Evolutionary conservation across 257 asterid genomes (phyloP).

Genomic region (Gentiana macrophylla): DNA sequence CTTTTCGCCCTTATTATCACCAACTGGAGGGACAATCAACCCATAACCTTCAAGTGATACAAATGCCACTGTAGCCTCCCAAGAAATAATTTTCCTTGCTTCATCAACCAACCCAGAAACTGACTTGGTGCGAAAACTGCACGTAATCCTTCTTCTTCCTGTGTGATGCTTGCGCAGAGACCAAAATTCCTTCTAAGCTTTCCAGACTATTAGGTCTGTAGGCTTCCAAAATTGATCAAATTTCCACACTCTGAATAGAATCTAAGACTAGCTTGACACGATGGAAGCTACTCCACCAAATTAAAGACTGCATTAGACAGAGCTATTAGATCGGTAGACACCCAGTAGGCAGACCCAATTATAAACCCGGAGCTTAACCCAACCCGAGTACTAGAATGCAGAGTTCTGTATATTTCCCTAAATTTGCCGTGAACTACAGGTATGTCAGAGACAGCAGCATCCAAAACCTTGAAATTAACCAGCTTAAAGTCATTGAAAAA

Average conservation of each 20-base stretch:
- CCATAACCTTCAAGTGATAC: conserved; percentile 30
- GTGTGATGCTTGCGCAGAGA: too few species aligned
- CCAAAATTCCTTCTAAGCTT: conserved; percentile 20
- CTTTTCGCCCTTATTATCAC: conserved; percentile 43
- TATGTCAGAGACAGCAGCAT: conserved; percentile 38
- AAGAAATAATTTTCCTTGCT: conserved; percentile 51
- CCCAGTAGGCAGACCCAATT: conserved; percentile 30
- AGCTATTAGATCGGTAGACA: conserved; percentile 35
- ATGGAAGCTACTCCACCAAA: conserved; percentile 48
- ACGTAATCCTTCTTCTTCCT: conserved; percentile 28
- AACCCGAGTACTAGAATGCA: conserved; percentile 54
- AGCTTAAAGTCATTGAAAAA: too few species aligned
- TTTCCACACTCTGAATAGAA: conserved; percentile 17
- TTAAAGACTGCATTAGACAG: conserved; percentile 38
- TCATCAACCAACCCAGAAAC: conserved; percentile 31
- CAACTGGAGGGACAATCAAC: conserved; percentile 14
- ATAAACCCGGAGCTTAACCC: conserved; percentile 60
- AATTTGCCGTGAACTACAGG: conserved; percentile 60
- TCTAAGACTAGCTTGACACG: conserved; percentile 32
- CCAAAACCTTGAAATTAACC: not conserved
- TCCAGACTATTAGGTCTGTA: conserved; percentile 5
- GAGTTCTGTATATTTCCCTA: conserved; percentile 41
- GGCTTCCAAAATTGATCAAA: conserved; percentile 24
- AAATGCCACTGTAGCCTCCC: conserved; percentile 71
- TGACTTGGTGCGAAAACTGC: conserved; percentile 25